Conservation (phyloP, 306 rosid species). For the Medicago arabica region DNA sequence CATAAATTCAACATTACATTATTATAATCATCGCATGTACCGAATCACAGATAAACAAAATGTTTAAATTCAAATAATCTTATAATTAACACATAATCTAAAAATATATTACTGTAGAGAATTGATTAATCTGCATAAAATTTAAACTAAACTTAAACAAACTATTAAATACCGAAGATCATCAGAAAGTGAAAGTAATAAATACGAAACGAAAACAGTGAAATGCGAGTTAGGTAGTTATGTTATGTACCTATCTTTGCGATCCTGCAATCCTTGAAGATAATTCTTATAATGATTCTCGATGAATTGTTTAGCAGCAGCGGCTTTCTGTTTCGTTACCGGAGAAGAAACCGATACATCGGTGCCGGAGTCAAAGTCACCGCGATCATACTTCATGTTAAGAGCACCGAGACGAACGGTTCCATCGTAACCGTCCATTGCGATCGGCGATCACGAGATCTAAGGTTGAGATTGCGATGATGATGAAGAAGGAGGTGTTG, state of each 20-base stretch:
- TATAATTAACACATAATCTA: slow-evolving; percentile 1
- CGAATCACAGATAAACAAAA: not conserved
- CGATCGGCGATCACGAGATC: slow-evolving; percentile 41
- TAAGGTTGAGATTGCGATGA: slow-evolving; percentile 1
- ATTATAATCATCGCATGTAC: not conserved
- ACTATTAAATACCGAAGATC: not conserved
- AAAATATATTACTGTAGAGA: not conserved
- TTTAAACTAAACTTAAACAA: not conserved
- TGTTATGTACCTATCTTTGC: slow-evolving; percentile 73
- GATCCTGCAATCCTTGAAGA: slow-evolving; percentile 95
- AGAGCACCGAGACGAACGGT: slow-evolving; percentile 85
- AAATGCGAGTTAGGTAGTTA: slow-evolving; percentile 16
- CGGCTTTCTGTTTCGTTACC: slow-evolving; percentile 92
- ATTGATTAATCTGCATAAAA: not conserved
- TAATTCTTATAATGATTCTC: slow-evolving; percentile 98
- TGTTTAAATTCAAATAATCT: not conserved
- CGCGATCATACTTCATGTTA: slow-evolving; percentile 73
- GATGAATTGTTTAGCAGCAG: slow-evolving; percentile 92
- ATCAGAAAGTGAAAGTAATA: not conserved
- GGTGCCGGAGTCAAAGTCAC: slow-evolving; percentile 64
- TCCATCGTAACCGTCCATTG: slow-evolving; percentile 87
- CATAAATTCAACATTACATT: not conserved
- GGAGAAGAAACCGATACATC: slow-evolving; percentile 95
- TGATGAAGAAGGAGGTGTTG: slow-evolving; percentile 20
- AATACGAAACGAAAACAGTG: slow-evolving; percentile 4